phyloP scores from a whole-genome alignment of 306 rosid genomes.

The Trifolium dubium region DNA sequence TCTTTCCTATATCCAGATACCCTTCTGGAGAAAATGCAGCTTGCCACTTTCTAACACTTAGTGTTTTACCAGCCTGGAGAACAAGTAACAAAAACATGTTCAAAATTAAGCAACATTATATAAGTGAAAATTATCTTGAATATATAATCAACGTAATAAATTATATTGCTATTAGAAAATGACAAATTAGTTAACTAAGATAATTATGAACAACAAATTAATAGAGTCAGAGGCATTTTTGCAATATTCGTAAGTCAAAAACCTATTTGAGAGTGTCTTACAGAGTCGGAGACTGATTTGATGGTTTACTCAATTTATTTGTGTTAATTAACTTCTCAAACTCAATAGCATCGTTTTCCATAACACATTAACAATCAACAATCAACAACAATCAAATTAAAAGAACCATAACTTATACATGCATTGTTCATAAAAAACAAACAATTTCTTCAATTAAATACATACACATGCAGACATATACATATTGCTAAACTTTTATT shows the following conservation, averaged over 20 bases:
- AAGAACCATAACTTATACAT: background rate
- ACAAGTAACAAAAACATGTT: slow-evolving; percentile 30
- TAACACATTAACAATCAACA: slow-evolving; percentile 8
- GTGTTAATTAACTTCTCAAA: no score
- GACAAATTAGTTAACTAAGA: background rate
- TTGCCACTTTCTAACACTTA: slow-evolving; percentile 90
- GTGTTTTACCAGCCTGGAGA: slow-evolving; percentile 86
- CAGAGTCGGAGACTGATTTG: no score
- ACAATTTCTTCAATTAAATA: background rate
- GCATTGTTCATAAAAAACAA: slow-evolving; percentile 13
- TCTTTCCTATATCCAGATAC: slow-evolving; percentile 78
- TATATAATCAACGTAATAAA: no score
- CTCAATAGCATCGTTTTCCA: no score
- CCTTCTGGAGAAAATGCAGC: slow-evolving; percentile 95
- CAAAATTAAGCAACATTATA: background rate
- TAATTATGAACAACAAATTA: background rate
- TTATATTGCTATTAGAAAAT: background rate
- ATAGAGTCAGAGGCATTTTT: no score
- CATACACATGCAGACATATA: background rate
- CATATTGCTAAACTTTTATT: no score
- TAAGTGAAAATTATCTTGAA: background rate
- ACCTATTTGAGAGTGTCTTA: no score
- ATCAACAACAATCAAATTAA: background rate
- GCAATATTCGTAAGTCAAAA: no score
- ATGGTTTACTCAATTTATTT: no score